These are phyloP conservation scores for Diaporthe helianthi DNA, from an alignment of 2,329 filamentous ascomycete genomes.

Conservation along the genomic window DNA sequence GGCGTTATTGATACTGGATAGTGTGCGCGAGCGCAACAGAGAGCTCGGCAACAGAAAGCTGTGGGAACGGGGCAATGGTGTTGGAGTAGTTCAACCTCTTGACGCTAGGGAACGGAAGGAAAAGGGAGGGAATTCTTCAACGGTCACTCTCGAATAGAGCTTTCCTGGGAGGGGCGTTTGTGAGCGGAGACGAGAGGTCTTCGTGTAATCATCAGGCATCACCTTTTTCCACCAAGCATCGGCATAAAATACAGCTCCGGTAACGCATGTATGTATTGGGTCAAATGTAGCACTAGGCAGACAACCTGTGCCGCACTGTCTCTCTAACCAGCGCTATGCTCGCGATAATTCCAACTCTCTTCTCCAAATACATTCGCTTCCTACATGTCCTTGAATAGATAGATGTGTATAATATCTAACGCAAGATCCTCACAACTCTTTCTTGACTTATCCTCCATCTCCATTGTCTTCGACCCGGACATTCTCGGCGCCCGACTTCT, in stretches of 20 bases:
- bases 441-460: background rate
- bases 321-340: constrained; percentile 22
- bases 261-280: background rate
- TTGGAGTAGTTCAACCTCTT: constrained; percentile 15
- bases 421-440: background rate
- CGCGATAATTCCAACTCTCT: constrained; percentile 10
- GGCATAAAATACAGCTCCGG: constrained; percentile 13
- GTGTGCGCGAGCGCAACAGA: constrained; percentile 1
- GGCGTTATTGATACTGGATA: background rate
- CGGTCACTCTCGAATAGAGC: constrained; percentile 18
- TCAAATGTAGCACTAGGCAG: constrained; percentile 2
- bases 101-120: background rate
- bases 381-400: background rate
- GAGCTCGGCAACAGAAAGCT: background rate
- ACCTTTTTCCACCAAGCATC: background rate
- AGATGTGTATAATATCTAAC: background rate
- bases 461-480: background rate
- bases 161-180: background rate
- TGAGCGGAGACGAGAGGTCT: background rate
- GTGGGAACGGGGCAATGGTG: background rate
- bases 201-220: constrained; percentile 5
- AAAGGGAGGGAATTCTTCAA: constrained; percentile 23
- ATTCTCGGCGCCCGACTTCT: background rate
- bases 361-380: background rate
- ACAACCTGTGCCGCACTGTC: constrained; percentile 5